phyloP scores from a whole-genome alignment of 2,329 filamentous ascomycete species.

The Pyrenophora graminea region DNA sequence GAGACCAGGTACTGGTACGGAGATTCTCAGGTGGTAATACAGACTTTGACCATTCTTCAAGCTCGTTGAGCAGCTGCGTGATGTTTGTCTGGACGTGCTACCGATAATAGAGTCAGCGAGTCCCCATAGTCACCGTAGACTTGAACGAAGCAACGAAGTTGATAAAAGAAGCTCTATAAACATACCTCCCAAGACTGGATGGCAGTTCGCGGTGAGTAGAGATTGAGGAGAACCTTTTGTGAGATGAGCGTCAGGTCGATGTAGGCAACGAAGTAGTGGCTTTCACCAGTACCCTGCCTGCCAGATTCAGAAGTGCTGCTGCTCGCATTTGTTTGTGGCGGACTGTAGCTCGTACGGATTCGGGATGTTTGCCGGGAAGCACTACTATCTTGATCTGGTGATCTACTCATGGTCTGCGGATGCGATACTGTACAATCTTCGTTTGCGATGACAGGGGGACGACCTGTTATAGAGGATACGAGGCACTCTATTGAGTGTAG shows the following conservation, averaged over 20 bases:
- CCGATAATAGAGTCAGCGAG: constrained; percentile 4
- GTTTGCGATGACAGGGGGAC: constrained; percentile 42
- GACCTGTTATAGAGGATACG: constrained; percentile 46
- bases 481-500: constrained; percentile 46
- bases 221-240: constrained; percentile 34
- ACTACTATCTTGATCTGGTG: not conserved
- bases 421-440: constrained; percentile 38
- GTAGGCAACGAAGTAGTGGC: constrained; percentile 16
- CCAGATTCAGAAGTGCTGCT: constrained; percentile 1
- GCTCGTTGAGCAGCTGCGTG: constrained; percentile 29
- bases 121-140: not conserved
- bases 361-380: not conserved
- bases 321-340: not conserved
- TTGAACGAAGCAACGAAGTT: not conserved
- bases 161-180: not conserved
- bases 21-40: constrained; percentile 14
- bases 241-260: constrained; percentile 38
- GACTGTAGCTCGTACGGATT: constrained; percentile 1
- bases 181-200: constrained; percentile 42
- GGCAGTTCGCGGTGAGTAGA: constrained; percentile 45
- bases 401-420: constrained; percentile 20
- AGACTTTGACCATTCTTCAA: constrained; percentile 40
- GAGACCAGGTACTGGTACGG: constrained; percentile 22
- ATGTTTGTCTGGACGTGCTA: constrained; percentile 40
- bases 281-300: not conserved